Percentiles rank a stretch among this genome's conserved stretches.
Evolutionary conservation across 179 eudicot species (phyloP).

Genomic region (Gypsophila paniculata): DNA sequence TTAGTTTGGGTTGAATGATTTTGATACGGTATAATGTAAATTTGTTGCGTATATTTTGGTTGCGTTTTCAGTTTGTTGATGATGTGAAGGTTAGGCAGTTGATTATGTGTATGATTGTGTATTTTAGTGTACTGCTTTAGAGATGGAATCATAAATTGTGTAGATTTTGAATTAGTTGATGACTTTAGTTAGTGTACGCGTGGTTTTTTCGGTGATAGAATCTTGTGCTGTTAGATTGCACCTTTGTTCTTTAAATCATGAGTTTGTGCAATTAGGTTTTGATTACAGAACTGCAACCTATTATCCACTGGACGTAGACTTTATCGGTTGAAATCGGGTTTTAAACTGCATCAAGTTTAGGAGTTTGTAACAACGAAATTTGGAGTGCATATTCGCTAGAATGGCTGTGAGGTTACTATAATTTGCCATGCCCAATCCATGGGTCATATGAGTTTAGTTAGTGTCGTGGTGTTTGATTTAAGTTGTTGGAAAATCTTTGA

Average conservation of each 20-base stretch:
- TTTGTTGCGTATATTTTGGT: not conserved
- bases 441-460: not conserved
- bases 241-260: not conserved
- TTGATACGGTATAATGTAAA: not conserved
- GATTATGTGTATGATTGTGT: not conserved
- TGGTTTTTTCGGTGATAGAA: not conserved
- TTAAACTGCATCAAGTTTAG: not conserved
- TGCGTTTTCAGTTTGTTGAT: not conserved
- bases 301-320: not conserved
- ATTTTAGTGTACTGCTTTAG: not conserved
- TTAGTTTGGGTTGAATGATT: not conserved
- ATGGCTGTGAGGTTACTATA: not conserved
- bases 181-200: not conserved
- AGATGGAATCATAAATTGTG: not conserved
- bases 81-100: not conserved
- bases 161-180: not conserved
- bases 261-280: not conserved
- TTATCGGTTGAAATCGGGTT: not conserved
- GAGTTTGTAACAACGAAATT: not conserved
- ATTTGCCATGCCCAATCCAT: not conserved
- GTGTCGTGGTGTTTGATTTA: not conserved
- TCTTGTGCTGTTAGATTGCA: not conserved
- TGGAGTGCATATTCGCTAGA: not conserved
- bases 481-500: not conserved
- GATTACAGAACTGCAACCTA: no score